Percentiles rank a stretch among this genome's conserved stretches.
Evolutionary conservation across 352 stramenopile genomes (phyloP).

Genomic region (Globisporangium paroecandrum): DNA sequence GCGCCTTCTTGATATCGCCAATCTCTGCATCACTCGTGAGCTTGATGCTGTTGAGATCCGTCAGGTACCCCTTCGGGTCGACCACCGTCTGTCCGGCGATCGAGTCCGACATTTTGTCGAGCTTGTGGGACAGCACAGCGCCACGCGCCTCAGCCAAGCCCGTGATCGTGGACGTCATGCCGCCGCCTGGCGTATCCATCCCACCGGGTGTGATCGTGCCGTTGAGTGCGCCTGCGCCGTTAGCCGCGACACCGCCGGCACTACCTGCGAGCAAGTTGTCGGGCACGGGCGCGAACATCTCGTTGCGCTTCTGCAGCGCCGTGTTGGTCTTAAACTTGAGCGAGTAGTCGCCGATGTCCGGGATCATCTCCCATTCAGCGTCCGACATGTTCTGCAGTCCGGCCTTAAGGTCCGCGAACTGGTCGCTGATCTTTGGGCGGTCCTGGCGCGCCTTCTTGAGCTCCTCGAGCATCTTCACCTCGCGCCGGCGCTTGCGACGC

Average conservation of each 20-base stretch:
- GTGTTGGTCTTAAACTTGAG: slow-evolving; percentile 89
- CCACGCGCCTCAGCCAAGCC: slow-evolving; percentile 90
- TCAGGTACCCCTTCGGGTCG: slow-evolving; percentile 98
- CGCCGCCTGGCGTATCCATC: slow-evolving; percentile 53
- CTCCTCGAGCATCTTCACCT: slow-evolving; percentile 81
- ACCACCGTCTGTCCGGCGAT: slow-evolving; percentile 96
- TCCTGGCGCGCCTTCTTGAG: slow-evolving; percentile 86
- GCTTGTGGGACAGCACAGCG: slow-evolving; percentile 92
- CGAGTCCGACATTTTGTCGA: slow-evolving; percentile 97
- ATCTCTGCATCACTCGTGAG: slow-evolving; percentile 93
- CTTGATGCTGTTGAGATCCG: slow-evolving; percentile 93
- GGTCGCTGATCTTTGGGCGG: slow-evolving; percentile 93
- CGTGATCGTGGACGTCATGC: slow-evolving; percentile 74
- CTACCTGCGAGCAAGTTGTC: slow-evolving; percentile 89
- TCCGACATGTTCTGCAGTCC: slow-evolving; percentile 90
- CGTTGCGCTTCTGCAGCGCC: slow-evolving; percentile 90
- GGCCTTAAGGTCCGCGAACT: slow-evolving; percentile 98
- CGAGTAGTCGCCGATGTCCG: slow-evolving; percentile 96
- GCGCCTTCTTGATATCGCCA: slow-evolving; percentile 98
- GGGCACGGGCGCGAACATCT: slow-evolving; percentile 94
- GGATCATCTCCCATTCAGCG: slow-evolving; percentile 95
- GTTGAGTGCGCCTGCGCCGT: slow-evolving; percentile 26
- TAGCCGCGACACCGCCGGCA: slow-evolving; percentile 21
- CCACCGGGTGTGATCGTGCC: slow-evolving; percentile 52
- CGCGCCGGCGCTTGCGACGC: slow-evolving; percentile 83